A percentile compares a stretch with the other conserved stretches of the same genome.
Evolutionary conservation across 2,329 filamentous ascomycete genomes (phyloP).

Genomic region (Fusarium longipes): DNA sequence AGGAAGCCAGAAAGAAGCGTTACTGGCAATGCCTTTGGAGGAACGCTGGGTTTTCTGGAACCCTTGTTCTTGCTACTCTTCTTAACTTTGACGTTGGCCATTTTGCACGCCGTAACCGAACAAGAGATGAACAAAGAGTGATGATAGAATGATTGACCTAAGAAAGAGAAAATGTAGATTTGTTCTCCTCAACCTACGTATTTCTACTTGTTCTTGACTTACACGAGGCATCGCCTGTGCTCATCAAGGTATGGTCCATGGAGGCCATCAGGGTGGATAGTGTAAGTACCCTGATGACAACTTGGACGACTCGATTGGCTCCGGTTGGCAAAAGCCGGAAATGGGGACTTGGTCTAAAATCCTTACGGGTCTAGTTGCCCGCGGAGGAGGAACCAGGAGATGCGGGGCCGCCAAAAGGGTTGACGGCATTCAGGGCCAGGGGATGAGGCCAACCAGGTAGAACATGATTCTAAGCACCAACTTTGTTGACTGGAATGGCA

Average conservation of each 20-base stretch:
- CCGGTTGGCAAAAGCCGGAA: not conserved
- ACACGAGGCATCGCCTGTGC: slow-evolving; percentile 2
- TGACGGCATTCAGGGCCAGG: not conserved
- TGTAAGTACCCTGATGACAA: slow-evolving; percentile 33
- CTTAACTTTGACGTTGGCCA: slow-evolving; percentile 35
- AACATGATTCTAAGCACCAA: not conserved
- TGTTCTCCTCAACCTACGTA: not conserved
- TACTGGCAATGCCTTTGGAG: slow-evolving; percentile 48
- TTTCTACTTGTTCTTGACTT: slow-evolving; percentile 17
- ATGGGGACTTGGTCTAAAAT: not conserved
- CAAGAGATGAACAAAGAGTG: too few species aligned
- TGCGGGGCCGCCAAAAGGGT: slow-evolving; percentile 23
- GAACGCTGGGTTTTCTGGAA: slow-evolving; percentile 23
- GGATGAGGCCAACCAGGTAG: not conserved
- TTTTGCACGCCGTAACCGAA: slow-evolving; percentile 2
- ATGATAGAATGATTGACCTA: too few species aligned
- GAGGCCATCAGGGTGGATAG: slow-evolving; percentile 37
- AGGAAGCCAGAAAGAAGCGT: slow-evolving; percentile 53
- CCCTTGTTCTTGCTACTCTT: slow-evolving; percentile 23
- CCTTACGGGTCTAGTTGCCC: not conserved
- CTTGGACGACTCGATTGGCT: slow-evolving; percentile 16
- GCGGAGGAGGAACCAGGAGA: not conserved
- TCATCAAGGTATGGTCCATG: slow-evolving; percentile 36
- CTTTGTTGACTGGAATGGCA: too few species aligned
- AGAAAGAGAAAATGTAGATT: not conserved